Base-by-base conservation (phyloP, 495 filamentous ascomycete species). In the Acidomyces sp. region DNA sequence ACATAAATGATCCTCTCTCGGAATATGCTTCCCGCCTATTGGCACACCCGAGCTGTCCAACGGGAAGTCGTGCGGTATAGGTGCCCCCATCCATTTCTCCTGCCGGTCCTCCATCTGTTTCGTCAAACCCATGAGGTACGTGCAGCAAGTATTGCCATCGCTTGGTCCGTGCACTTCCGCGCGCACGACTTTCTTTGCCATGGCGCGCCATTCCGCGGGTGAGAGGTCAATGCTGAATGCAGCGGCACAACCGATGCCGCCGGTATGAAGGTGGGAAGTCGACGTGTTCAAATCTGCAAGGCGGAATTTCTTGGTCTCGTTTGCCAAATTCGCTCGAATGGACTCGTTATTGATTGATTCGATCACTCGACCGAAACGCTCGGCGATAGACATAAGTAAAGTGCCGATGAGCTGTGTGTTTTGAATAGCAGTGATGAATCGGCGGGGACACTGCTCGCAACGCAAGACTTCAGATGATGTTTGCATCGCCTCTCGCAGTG, bases 121-220 rank as follows among this genome's bases (percentile, higher is more conserved):
- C 5, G 59, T 19, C 1, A 60, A 23, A 3, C 26, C 39, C 3
- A 48, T 32, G 6, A 62, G 40, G 22, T 6, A 40, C 17, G 29
- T 13, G 19, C 41, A 45, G 21, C 41, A 39, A 9, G 37, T 37
- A 3, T 28, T 45, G 1, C 32, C 34, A 13, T 51, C 43, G 7
- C 40, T 44, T 1, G 53, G 40, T 4, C 58, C 59, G 11, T 45
- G 21, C 3, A 62, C 58, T 37, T 62, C 56, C 1, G 46, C 46
- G 32, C 49, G 57, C 21, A 62, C 41, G 7, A 49, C 57, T 22
- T 55, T 56, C 51, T 58, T 62, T 2, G 52, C 54, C 15, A 63
- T 28, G 3, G 11, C 27, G 12, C 46, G 41, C 59, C 59, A 63
- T 26, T 63, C 59, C 6, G 19, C 32, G 0, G 55, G 34, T 6